Percentiles rank a stretch among this genome's conserved stretches.
phyloP scores from a whole-genome alignment of 768 basidiomycete species.

The Clitopilus passeckerianus region DNA sequence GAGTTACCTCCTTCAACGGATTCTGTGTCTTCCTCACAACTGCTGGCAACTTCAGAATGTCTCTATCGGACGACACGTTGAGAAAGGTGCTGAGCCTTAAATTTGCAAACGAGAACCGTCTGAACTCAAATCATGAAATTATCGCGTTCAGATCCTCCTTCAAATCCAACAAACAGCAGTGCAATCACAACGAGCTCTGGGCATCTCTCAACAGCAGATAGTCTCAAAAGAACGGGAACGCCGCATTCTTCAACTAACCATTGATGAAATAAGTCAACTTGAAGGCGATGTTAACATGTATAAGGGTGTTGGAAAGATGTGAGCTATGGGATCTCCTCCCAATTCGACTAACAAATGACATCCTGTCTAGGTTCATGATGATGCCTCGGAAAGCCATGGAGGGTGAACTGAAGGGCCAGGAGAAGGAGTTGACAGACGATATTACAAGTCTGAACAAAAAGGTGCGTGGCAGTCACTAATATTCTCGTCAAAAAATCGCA shows the following conservation, averaged over 20 bases:
- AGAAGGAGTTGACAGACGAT: slow-evolving; percentile 83
- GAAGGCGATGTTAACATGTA: slow-evolving; percentile 78
- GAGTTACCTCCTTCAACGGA: neutral
- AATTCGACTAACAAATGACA: neutral
- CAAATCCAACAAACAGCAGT: slow-evolving; percentile 93
- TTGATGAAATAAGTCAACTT: slow-evolving; percentile 72
- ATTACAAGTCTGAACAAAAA: slow-evolving; percentile 82
- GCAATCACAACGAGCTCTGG: slow-evolving; percentile 77
- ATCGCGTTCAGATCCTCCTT: slow-evolving; percentile 64
- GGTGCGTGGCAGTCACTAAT: slow-evolving; percentile 31
- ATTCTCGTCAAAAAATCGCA: no score
- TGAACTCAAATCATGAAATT: slow-evolving; percentile 6
- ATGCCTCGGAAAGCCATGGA: slow-evolving; percentile 80
- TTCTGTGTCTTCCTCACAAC: neutral
- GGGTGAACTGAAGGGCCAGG: slow-evolving; percentile 64
- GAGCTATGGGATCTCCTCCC: slow-evolving; percentile 12
- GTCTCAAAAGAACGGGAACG: slow-evolving; percentile 83
- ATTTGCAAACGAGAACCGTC: neutral
- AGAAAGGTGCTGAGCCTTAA: slow-evolving; percentile 46
- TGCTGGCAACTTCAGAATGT: slow-evolving; percentile 11
- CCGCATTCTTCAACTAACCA: slow-evolving; percentile 84
- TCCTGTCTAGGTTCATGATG: slow-evolving; percentile 74
- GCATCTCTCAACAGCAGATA: slow-evolving; percentile 69
- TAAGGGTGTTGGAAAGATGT: slow-evolving; percentile 97
- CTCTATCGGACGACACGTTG: slow-evolving; percentile 30